Evolutionary conservation across 2,329 filamentous ascomycete species (phyloP), one percentile per base, ranked within the genome.

Genomic region (Epichloe typhina): DNA sequence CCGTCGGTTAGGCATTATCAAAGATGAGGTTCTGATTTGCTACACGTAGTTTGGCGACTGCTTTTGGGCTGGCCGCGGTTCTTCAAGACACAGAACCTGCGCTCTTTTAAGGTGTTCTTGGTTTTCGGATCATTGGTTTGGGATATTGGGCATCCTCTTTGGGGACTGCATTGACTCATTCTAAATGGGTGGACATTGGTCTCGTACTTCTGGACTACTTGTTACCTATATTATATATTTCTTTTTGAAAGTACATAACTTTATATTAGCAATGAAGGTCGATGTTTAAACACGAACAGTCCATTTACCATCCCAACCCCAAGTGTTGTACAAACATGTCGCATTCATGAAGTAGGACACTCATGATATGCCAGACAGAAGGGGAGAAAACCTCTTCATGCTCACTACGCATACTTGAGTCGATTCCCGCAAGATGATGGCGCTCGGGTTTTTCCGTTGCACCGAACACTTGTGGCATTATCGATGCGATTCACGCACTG

Each of bases 1-100:
- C 56, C 36, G 59, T 72, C 44, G 64, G 61, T 56, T 65, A 64
- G 59, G 7, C 21, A 45, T 21, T 21, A 9, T 12, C 7, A 4
- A 21, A 3, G n/a, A 36, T 13, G 31, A 46, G 40, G 38, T 21
- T 40, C 13, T 21, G 38, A 21, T 13, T 26, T 31, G 49, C 23
- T 21, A 8, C 31, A 17, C 21, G 33, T 35, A 31, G 37, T 39
- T 50, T 33, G 26, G 42, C 48, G 35, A 46, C 23, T 17, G 11
- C 15, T 40, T 41, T n/a, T 50, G 40, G 21, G 17, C 12, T 13
- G 17, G 31, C 9, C 38, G 36, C 23, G 17, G 33, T 19, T 13
- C n/a, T 48, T 21, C 5, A 36, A 13, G 39, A 33, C 41, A n/a
- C 21, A 23, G 36, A 46, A 13, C 19, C 17, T 21, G 21, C 3